Evolutionary conservation across 495 filamentous ascomycete genomes (phyloP).

Genomic region (Penicillium chermesinum): DNA sequence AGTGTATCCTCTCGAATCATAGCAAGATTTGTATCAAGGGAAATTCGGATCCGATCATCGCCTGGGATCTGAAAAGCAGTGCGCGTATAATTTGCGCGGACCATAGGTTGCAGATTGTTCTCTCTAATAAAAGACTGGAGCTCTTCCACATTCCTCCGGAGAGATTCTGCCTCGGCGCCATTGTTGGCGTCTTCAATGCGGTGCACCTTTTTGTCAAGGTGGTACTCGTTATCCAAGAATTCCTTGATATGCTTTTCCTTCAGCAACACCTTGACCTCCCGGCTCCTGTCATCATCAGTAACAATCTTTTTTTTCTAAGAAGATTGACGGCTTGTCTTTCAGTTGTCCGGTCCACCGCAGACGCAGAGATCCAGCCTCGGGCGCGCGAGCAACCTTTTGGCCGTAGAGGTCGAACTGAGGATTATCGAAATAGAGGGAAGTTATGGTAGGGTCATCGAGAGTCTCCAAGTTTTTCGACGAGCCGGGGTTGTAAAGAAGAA

Average conservation of each 20-base stretch:
- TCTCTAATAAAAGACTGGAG: conserved; percentile 77
- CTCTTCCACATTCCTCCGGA: conserved; percentile 66
- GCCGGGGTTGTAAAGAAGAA: conserved; percentile 86
- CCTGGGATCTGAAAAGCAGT: conserved; percentile 96
- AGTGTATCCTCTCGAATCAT: conserved; percentile 90
- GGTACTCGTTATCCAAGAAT: conserved; percentile 82
- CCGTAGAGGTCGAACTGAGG: conserved; percentile 77
- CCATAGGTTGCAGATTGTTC: conserved; percentile 72
- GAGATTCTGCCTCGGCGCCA: conserved; percentile 47
- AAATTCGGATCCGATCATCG: conserved; percentile 84
- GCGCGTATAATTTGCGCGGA: conserved; percentile 89
- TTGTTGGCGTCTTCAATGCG: conserved; percentile 70
- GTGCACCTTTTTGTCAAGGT: conserved; percentile 82
- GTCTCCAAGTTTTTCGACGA: conserved; percentile 73
- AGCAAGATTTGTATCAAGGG: conserved; percentile 86
- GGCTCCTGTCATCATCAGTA: conserved; percentile 64
- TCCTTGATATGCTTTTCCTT: conserved; percentile 92
- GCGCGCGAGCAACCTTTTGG: conserved; percentile 71
- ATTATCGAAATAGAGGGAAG: conserved; percentile 93
- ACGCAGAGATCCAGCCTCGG: conserved; percentile 75
- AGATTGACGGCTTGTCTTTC: conserved; percentile 66
- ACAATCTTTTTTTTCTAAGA: conserved; percentile 87
- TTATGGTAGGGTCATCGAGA: conserved; percentile 80
- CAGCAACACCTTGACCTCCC: conserved; percentile 72
- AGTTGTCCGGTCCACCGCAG: conserved; percentile 91